Conservation (phyloP, 2,329 filamentous ascomycete species). For the Phyllosticta citribraziliensis region DNA sequence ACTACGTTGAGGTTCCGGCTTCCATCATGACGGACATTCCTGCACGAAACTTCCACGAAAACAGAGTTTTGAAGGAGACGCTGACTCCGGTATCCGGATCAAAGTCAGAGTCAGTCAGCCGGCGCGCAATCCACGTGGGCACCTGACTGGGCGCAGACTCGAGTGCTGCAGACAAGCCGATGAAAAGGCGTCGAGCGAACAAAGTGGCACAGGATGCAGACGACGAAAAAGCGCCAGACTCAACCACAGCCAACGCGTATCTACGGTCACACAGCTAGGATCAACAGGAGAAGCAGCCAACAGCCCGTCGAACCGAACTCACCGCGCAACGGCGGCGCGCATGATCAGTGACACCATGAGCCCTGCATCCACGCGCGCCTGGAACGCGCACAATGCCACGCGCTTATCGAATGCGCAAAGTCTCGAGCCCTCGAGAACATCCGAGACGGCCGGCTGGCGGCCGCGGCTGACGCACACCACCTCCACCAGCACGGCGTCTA, state of each 20-base stretch:
- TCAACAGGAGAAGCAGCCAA: not conserved
- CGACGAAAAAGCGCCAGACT: not conserved
- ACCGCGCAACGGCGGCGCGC: not conserved
- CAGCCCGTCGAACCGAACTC: not conserved
- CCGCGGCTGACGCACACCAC: not conserved
- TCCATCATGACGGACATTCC: not conserved
- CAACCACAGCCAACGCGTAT: not conserved
- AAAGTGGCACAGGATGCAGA: no score
- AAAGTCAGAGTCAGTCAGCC: not conserved
- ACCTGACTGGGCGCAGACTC: not conserved
- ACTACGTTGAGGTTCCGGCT: not conserved
- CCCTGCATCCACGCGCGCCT: not conserved
- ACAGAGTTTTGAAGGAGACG: not conserved
- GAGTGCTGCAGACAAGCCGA: not conserved
- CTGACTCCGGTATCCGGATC: not conserved
- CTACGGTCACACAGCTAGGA: not conserved
- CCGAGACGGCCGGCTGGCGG: no score
- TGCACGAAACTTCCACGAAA: not conserved
- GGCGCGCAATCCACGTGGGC: not conserved
- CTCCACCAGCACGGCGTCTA: not conserved
- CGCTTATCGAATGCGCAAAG: not conserved
- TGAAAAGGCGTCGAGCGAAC: not conserved
- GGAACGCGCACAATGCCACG: not conserved
- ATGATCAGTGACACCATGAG: not conserved
- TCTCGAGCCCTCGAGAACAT: not conserved